Conservation (phyloP, 2,329 filamentous ascomycete species). For the Fusarium sulawesiense region DNA sequence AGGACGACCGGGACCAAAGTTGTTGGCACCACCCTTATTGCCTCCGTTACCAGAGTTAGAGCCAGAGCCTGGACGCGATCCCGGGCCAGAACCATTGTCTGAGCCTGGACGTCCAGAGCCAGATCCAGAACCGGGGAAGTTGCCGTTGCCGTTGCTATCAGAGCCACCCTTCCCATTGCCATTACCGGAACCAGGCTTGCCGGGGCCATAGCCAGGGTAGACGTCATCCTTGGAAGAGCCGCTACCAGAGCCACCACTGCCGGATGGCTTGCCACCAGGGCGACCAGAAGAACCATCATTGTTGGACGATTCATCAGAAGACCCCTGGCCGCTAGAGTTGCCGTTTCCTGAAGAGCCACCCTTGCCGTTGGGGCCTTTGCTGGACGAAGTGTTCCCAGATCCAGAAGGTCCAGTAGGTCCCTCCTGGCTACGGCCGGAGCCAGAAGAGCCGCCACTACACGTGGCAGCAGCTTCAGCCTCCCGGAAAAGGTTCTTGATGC, state of each 20-base stretch:
- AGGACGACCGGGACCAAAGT: neutral
- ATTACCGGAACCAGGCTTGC: neutral
- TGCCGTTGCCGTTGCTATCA: neutral
- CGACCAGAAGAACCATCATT: neutral
- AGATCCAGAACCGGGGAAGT: neutral
- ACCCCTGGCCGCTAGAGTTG: neutral
- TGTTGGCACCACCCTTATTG: neutral
- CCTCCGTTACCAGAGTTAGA: conserved; percentile 4
- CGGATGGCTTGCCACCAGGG: neutral
- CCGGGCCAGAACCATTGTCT: neutral
- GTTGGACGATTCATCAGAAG: neutral
- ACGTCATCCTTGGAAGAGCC: neutral
- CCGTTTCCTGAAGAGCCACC: neutral
- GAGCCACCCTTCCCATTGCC: neutral
- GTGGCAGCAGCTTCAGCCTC: neutral
- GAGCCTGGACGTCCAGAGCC: no score
- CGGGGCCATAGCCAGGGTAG: neutral
- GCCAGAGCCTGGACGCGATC: neutral
- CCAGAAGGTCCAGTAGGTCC: neutral
- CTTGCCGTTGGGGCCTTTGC: neutral
- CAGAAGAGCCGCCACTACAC: neutral
- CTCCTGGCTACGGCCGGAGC: neutral
- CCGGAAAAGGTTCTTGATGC: conserved; percentile 3
- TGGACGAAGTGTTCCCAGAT: neutral
- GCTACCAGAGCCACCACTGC: neutral